Evolutionary conservation across 352 stramenopile species (phyloP).

Genomic region (Pythium aphanidermatum): DNA sequence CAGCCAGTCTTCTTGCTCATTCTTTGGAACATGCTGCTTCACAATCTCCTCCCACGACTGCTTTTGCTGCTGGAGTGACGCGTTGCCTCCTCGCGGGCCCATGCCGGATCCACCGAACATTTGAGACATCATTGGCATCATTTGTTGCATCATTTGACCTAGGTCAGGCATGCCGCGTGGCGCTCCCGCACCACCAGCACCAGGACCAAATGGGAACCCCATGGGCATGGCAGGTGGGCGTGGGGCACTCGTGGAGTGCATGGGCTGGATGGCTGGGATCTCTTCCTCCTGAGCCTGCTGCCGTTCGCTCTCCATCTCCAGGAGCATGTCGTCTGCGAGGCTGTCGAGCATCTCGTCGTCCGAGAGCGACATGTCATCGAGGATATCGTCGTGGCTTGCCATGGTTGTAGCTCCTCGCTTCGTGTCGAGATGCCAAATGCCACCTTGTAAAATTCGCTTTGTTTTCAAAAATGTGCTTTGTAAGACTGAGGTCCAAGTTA

Average conservation of each 20-base stretch:
- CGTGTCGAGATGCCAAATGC: neutral
- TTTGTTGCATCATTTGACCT: slow-evolving; percentile 79
- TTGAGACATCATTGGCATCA: slow-evolving; percentile 87
- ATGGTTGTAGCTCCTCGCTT: slow-evolving; percentile 1
- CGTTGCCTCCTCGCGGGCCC: slow-evolving; percentile 19
- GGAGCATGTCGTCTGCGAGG: slow-evolving; percentile 75
- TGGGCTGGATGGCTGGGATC: slow-evolving; percentile 20
- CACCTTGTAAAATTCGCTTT: neutral
- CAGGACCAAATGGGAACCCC: slow-evolving; percentile 19
- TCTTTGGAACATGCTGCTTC: slow-evolving; percentile 41
- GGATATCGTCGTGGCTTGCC: slow-evolving; percentile 69
- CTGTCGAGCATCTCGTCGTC: slow-evolving; percentile 82
- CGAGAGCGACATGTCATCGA: slow-evolving; percentile 81
- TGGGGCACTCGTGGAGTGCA: slow-evolving; percentile 5
- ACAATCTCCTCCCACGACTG: slow-evolving; percentile 69
- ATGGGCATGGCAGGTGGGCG: slow-evolving; percentile 13
- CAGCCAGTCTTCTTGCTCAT: slow-evolving; percentile 61
- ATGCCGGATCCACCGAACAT: slow-evolving; percentile 47
- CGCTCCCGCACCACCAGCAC: neutral
- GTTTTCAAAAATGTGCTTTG: no score
- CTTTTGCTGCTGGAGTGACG: slow-evolving; percentile 27
- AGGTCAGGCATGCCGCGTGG: slow-evolving; percentile 46
- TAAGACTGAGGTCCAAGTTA: no score
- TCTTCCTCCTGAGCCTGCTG: slow-evolving; percentile 12
- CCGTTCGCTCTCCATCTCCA: slow-evolving; percentile 44